These are phyloP conservation scores for Fusarium sp. DNA, from an alignment of 2,329 filamentous ascomycete species.

Conservation along the genomic window DNA sequence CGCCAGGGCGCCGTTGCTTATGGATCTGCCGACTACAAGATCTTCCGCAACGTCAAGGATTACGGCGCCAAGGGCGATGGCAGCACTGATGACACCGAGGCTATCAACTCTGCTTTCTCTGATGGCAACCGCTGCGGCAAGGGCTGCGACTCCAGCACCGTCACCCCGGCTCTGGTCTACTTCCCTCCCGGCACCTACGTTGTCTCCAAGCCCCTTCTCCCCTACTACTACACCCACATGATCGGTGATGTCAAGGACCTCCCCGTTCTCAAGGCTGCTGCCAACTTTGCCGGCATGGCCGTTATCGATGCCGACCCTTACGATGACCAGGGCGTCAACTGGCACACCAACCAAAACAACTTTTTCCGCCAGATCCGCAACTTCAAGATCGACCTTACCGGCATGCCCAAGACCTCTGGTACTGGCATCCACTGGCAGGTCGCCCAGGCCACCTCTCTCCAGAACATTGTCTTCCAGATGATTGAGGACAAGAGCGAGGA, in stretches of 20 bases:
- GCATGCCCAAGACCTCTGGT: constrained; percentile 72
- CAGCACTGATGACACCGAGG: constrained; percentile 85
- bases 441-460: constrained; percentile 84
- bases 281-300: constrained; percentile 86
- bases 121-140: constrained; percentile 85
- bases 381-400: constrained; percentile 83
- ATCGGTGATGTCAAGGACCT: constrained; percentile 83
- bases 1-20: constrained; percentile 80
- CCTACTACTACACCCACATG: constrained; percentile 95
- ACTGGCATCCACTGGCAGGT: constrained; percentile 90
- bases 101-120: constrained; percentile 88
- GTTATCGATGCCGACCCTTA: constrained; percentile 94
- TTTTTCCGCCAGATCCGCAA: constrained; percentile 89
- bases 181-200: constrained; percentile 91
- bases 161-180: constrained; percentile 89
- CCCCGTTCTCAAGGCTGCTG: constrained; percentile 82
- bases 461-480: constrained; percentile 89
- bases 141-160: constrained; percentile 87
- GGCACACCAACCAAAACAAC: constrained; percentile 87
- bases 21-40: constrained; percentile 71
- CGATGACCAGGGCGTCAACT: constrained; percentile 76
- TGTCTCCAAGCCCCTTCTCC: constrained; percentile 83
- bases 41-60: constrained; percentile 84
- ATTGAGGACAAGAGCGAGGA: constrained; percentile 72
- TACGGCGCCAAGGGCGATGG: constrained; percentile 80